phyloP scores from a whole-genome alignment of 352 stramenopile genomes.

The Phytophthora sansomeana region DNA sequence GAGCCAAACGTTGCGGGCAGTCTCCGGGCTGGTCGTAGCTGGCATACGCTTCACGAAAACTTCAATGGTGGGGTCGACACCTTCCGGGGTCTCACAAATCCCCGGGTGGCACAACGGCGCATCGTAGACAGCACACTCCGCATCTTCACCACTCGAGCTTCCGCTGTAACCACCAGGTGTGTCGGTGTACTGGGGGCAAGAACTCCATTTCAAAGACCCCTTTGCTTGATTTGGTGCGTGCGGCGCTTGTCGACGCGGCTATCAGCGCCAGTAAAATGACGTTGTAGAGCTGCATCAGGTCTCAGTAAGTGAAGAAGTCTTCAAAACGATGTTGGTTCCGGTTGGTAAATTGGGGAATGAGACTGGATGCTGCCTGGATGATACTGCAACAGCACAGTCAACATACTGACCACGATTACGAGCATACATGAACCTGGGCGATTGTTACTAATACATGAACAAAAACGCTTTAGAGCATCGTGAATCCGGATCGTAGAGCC shows the following conservation, averaged over 20 bases:
- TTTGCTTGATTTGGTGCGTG: background rate
- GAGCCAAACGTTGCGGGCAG: conserved; percentile 41
- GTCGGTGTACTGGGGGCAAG: conserved; percentile 19
- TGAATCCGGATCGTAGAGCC: too few species aligned
- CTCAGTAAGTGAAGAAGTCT: background rate
- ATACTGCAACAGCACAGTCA: background rate
- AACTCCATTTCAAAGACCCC: conserved; percentile 5
- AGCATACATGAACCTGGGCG: too few species aligned
- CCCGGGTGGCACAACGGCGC: conserved; percentile 31
- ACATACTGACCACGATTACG: too few species aligned
- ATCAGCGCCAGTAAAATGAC: background rate
- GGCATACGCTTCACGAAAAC: conserved; percentile 46
- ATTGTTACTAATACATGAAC: too few species aligned
- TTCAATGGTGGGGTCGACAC: conserved; percentile 14
- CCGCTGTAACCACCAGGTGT: conserved; percentile 11
- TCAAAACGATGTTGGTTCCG: background rate
- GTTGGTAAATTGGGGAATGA: background rate
- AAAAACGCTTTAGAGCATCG: too few species aligned
- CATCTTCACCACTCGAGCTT: background rate
- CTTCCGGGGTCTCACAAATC: conserved; percentile 13
- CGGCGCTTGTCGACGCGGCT: background rate
- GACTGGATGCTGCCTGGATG: background rate
- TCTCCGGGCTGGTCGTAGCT: conserved; percentile 4
- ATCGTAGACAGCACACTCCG: conserved; percentile 34
- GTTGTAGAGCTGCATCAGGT: background rate